Evolutionary conservation across 225 moss, liverwort and hornwort species (phyloP).

Genomic region (Pleurozium schreberi): DNA sequence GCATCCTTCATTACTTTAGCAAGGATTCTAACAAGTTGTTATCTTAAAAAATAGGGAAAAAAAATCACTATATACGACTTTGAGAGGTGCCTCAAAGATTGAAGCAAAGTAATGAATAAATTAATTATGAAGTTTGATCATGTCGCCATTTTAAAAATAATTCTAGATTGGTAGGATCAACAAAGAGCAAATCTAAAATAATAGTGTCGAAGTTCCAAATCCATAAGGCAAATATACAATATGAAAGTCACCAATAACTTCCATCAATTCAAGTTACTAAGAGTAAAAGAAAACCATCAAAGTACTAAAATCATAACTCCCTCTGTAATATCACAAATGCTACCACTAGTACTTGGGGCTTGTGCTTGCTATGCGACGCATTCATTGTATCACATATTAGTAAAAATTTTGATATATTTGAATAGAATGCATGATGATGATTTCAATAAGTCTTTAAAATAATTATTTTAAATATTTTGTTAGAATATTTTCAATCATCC

Average conservation of each 20-base stretch:
- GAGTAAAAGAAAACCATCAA: neutral
- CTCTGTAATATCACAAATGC: no score
- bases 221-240: neutral
- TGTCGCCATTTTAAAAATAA: no score
- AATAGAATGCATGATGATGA: no score
- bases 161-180: neutral
- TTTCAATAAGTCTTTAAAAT: no score
- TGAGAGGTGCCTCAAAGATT: neutral
- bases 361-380: no score
- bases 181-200: neutral
- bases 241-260: neutral
- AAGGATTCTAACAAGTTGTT: neutral
- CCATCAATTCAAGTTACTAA: neutral
- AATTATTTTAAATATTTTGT: no score
- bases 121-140: neutral
- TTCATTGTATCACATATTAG: no score
- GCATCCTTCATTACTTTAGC: no score
- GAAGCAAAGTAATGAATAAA: neutral
- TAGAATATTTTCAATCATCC: no score
- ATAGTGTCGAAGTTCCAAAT: neutral
- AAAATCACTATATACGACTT: neutral
- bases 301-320: no score
- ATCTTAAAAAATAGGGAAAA: neutral
- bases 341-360: no score
- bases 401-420: no score